These are phyloP conservation scores for Leccinum ochraceum DNA, from an alignment of 768 basidiomycete genomes.

Conservation along the genomic window DNA sequence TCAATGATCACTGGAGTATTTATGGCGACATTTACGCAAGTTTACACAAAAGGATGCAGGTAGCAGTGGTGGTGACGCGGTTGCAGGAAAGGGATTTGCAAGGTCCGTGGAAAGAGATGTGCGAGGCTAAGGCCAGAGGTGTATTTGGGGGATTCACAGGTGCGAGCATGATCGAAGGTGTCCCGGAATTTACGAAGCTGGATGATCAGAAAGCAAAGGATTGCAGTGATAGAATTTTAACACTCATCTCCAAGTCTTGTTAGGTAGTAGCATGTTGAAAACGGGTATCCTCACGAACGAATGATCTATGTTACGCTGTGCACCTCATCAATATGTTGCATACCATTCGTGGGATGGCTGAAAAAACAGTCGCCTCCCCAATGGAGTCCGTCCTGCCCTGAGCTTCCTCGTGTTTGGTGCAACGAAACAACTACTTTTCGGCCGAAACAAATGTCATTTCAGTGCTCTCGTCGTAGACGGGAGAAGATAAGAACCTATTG, in stretches of 20 bases:
- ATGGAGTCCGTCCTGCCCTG: background rate
- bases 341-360: background rate
- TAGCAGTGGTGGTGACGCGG: conserved; percentile 22
- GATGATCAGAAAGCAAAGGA: conserved; percentile 15
- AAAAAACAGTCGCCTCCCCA: too few relatives aligned
- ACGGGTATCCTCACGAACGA: background rate
- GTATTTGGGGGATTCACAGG: conserved; percentile 17
- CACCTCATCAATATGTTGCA: conserved; percentile 1
- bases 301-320: background rate
- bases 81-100: conserved; percentile 10
- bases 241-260: conserved; percentile 14
- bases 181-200: conserved; percentile 19
- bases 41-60: conserved; percentile 17
- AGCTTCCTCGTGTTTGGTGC: background rate
- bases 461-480: background rate
- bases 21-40: conserved; percentile 21
- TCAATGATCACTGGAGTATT: conserved; percentile 19
- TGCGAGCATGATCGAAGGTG: conserved; percentile 19
- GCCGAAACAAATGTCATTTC: background rate
- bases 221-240: conserved; percentile 24
- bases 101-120: conserved; percentile 20
- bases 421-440: background rate
- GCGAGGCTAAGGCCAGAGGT: conserved; percentile 8
- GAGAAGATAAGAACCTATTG: background rate
- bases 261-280: background rate